A percentile compares a stretch with the other conserved stretches of the same genome.
These are phyloP conservation scores for Marasmius oreades DNA, from an alignment of 1,284 basidiomycete species.

Conservation along the genomic window DNA sequence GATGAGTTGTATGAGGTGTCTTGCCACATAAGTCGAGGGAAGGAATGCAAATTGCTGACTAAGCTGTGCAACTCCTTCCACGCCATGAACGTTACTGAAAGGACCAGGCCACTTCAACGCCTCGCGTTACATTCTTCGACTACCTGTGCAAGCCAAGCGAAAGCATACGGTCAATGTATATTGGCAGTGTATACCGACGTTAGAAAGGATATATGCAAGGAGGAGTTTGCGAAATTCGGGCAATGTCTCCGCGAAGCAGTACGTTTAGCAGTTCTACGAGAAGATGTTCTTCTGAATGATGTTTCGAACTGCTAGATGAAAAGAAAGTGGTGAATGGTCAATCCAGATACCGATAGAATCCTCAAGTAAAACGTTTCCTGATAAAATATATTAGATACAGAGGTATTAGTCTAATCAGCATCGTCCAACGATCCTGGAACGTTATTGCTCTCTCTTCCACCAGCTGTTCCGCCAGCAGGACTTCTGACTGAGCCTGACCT, in stretches of 20 bases:
- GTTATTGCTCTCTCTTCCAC: constrained; percentile 23
- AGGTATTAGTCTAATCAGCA: constrained; percentile 25
- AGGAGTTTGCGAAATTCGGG: constrained; percentile 76
- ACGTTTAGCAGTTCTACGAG: constrained; percentile 19
- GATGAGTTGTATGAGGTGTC: constrained; percentile 57
- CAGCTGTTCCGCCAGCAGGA: constrained; percentile 12
- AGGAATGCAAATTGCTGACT: constrained; percentile 1
- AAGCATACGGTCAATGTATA: constrained; percentile 78
- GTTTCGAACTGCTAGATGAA: constrained; percentile 54
- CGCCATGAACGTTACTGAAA: background rate
- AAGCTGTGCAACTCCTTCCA: background rate
- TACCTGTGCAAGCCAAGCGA: constrained; percentile 67
- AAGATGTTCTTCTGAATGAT: background rate
- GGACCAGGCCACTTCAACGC: constrained; percentile 45
- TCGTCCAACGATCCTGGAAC: constrained; percentile 43
- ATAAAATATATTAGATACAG: constrained; percentile 9
- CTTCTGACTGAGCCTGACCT: constrained; percentile 43
- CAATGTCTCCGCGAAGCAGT: constrained; percentile 71
- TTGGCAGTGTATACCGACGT: constrained; percentile 73
- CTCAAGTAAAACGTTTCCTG: constrained; percentile 8
- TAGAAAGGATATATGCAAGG: constrained; percentile 70
- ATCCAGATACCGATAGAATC: background rate
- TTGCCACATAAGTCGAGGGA: constrained; percentile 60
- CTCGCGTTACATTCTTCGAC: constrained; percentile 66
- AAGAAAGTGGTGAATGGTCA: constrained; percentile 47